These are phyloP conservation scores for Pythium coloratum DNA, from an alignment of 352 stramenopile species.

Conservation along the genomic window DNA sequence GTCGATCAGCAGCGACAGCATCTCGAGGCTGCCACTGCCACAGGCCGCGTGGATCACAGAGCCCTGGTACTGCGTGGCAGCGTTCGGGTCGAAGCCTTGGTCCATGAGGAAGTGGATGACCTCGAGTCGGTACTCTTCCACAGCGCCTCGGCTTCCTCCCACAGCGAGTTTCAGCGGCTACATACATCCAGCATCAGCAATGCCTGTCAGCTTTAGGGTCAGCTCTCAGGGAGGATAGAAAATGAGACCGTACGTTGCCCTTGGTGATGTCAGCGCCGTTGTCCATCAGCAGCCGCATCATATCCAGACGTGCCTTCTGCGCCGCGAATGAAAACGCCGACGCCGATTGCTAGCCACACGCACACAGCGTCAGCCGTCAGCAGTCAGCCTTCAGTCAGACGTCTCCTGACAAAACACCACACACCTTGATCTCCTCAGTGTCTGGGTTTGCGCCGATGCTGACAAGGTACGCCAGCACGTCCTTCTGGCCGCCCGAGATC, in stretches of 20 bases:
- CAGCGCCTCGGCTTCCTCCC: not conserved
- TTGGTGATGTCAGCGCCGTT: not conserved
- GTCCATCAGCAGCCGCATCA: not conserved
- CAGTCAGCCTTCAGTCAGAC: not conserved
- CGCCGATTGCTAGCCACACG: not conserved
- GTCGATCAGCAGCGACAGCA: not conserved
- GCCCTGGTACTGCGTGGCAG: not conserved
- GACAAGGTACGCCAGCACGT: not conserved
- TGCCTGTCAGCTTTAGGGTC: not conserved
- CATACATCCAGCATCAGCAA: no score
- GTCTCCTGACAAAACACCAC: no score
- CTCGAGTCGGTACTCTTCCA: not conserved
- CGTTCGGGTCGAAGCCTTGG: not conserved
- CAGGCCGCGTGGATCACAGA: not conserved
- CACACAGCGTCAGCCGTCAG: not conserved
- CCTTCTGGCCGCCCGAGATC: not conserved
- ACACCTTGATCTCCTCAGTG: not conserved
- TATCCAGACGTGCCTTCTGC: not conserved
- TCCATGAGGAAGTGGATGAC: not conserved
- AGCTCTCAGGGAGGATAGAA: no score
- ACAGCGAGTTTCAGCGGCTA: conserved; percentile 1
- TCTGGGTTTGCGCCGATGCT: not conserved
- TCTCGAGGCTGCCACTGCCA: not conserved
- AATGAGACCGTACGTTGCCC: not conserved
- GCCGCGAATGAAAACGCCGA: not conserved